Evolutionary conservation across 352 stramenopile genomes (phyloP).

Genomic region (Phytophthora vignae): DNA sequence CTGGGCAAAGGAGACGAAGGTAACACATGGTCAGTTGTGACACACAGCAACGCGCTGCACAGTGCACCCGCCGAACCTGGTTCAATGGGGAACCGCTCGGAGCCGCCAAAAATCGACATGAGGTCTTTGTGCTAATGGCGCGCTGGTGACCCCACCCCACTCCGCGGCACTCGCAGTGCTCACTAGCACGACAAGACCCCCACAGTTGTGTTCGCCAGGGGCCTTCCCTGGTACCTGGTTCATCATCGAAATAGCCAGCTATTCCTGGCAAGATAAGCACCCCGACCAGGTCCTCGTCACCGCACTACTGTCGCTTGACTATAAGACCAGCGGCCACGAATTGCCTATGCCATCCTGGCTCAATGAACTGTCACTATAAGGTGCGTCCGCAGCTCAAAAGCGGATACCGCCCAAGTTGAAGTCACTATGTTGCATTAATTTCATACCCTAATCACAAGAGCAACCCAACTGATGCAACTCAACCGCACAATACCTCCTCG

Average conservation of each 20-base stretch:
- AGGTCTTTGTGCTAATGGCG: slow-evolving; percentile 1
- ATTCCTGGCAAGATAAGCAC: slow-evolving; percentile 26
- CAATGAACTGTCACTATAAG: neutral
- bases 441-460: neutral
- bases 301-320: neutral
- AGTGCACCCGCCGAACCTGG: slow-evolving; percentile 44
- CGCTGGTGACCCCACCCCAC: neutral
- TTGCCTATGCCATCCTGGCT: too few relatives aligned
- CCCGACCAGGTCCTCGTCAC: neutral
- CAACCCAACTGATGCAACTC: slow-evolving; percentile 15
- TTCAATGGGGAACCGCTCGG: slow-evolving; percentile 78
- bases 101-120: slow-evolving; percentile 87
- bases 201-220: neutral
- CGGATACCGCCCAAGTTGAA: slow-evolving; percentile 9
- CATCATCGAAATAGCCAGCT: slow-evolving; percentile 35
- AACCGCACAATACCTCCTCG: slow-evolving; percentile 3
- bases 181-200: slow-evolving; percentile 5
- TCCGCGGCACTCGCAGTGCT: neutral
- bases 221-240: slow-evolving; percentile 6
- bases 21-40: neutral
- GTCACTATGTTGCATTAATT: slow-evolving; percentile 2
- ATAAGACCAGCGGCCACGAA: neutral
- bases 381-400: neutral
- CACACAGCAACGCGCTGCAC: neutral
- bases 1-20: slow-evolving; percentile 20